These are phyloP conservation scores for Gossypium trilobum DNA, from an alignment of 441 rosid species.

Conservation along the genomic window DNA sequence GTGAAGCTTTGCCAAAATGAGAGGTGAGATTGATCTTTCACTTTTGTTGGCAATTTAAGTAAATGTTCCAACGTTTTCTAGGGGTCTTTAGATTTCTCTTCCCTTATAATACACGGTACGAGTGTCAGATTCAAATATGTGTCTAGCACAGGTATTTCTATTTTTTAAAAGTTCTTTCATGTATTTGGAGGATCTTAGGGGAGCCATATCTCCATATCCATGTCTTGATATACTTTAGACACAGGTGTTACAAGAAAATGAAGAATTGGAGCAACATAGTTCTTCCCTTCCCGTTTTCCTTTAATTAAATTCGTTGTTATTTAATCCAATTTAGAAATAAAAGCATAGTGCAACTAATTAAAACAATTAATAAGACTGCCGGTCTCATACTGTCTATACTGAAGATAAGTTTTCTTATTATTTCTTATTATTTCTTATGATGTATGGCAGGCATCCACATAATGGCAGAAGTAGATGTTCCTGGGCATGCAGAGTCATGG, in stretches of 20 bases:
- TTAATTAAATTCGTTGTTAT: background rate
- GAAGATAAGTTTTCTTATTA: background rate
- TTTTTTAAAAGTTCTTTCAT: background rate
- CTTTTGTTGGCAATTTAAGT: background rate
- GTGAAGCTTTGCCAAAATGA: constrained; percentile 79
- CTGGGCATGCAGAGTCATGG: constrained; percentile 99
- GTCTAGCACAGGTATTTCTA: background rate
- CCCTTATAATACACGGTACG: background rate
- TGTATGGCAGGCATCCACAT: constrained; percentile 71
- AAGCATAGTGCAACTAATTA: background rate
- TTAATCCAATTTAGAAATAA: background rate
- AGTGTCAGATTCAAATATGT: background rate
- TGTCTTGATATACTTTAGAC: background rate
- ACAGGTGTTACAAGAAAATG: background rate
- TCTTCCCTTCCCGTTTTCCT: background rate
- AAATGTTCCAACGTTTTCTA: background rate
- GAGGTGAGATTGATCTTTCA: constrained; percentile 49
- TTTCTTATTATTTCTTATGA: constrained; percentile 9
- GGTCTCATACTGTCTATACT: background rate
- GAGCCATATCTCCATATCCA: background rate
- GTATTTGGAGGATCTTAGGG: background rate
- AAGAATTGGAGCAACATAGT: background rate
- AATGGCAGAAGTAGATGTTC: constrained; percentile 90
- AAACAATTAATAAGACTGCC: constrained; percentile 1
- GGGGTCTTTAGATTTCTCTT: background rate